Evolutionary conservation across 129 eudicot genomes (phyloP).

Genomic region (Escallonia herrerae): DNA sequence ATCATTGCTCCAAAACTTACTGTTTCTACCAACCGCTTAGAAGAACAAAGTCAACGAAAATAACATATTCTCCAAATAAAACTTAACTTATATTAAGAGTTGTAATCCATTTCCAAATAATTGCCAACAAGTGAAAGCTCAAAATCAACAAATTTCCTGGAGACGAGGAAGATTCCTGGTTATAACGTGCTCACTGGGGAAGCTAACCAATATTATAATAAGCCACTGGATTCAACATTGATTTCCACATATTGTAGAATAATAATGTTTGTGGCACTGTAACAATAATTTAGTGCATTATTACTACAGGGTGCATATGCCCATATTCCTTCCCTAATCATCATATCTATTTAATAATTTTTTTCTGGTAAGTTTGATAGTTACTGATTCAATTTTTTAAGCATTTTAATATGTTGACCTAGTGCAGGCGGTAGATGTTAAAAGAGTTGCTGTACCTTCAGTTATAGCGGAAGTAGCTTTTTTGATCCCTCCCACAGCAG

Average conservation of each 20-base stretch:
- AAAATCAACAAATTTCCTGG: neutral
- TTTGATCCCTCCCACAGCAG: conserved; percentile 71
- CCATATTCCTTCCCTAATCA: too few relatives aligned
- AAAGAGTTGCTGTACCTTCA: conserved; percentile 27
- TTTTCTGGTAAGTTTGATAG: neutral
- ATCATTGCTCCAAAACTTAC: too few relatives aligned
- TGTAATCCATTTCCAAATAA: neutral
- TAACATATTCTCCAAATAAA: too few relatives aligned
- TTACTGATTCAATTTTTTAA: too few relatives aligned
- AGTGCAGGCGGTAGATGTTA: neutral
- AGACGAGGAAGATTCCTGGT: neutral
- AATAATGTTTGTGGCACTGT: too few relatives aligned
- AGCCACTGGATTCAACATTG: neutral
- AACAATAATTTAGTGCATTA: too few relatives aligned
- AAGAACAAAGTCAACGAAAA: too few relatives aligned
- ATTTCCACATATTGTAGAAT: neutral
- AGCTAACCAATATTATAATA: neutral
- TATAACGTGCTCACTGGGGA: neutral
- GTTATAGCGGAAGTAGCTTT: conserved; percentile 44
- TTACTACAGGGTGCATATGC: too few relatives aligned
- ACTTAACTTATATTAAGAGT: too few relatives aligned
- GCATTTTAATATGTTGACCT: too few relatives aligned
- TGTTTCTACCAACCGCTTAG: too few relatives aligned
- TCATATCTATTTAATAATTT: too few relatives aligned
- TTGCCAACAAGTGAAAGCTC: neutral